Evolutionary conservation across 345 rosid species (phyloP).

Genomic region (Ricinus communis): DNA sequence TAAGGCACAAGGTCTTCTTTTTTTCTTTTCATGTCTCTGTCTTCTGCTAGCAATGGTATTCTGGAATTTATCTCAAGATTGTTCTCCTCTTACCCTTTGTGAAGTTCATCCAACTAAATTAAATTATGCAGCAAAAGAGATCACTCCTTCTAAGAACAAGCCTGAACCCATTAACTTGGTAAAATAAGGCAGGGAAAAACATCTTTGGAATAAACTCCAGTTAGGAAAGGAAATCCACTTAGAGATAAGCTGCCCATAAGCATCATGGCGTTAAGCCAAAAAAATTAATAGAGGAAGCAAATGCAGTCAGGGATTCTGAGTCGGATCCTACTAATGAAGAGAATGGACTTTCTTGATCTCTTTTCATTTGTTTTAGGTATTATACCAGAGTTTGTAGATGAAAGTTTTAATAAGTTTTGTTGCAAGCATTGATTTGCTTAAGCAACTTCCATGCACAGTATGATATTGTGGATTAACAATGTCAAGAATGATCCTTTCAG

Average conservation of each 20-base stretch:
- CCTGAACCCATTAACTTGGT: neutral
- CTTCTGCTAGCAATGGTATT: neutral
- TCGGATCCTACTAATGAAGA: no score
- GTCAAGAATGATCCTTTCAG: constrained; percentile 30
- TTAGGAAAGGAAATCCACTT: no score
- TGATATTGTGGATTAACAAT: neutral
- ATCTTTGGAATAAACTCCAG: no score
- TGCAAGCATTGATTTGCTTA: neutral
- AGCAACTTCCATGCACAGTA: neutral
- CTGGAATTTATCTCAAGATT: neutral
- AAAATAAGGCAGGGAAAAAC: neutral
- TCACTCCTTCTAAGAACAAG: neutral
- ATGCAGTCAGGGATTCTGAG: no score
- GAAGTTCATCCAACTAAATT: neutral
- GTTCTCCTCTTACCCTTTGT: neutral
- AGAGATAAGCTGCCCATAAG: no score
- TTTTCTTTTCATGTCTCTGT: neutral
- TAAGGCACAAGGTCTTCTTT: neutral
- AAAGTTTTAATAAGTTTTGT: neutral
- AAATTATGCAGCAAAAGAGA: neutral
- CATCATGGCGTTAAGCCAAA: no score
- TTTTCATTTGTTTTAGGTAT: no score
- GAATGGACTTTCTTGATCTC: no score
- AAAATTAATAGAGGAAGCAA: no score
- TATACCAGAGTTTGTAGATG: neutral